Evolutionary conservation across 2,329 filamentous ascomycete species (phyloP).

Genomic region (Exserohilum rostratum): DNA sequence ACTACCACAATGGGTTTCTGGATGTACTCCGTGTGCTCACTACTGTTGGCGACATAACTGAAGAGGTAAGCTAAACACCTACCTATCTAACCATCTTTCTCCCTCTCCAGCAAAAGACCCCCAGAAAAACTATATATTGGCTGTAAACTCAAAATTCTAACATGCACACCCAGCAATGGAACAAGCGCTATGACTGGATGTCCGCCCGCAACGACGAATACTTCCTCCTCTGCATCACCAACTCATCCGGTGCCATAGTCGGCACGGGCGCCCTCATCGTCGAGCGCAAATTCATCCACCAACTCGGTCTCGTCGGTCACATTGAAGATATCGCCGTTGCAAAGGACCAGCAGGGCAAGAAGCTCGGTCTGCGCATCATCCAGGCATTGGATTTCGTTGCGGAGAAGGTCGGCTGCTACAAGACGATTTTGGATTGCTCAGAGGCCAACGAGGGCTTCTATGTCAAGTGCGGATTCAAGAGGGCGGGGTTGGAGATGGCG

Average conservation of each 20-base stretch:
- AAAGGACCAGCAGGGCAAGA: slow-evolving; percentile 96
- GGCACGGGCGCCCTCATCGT: slow-evolving; percentile 89
- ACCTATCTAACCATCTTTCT: background rate
- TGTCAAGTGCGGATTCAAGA: slow-evolving; percentile 93
- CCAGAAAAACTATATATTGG: no score
- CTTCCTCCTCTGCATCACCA: slow-evolving; percentile 84
- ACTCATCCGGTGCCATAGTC: slow-evolving; percentile 74
- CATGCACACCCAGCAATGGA: slow-evolving; percentile 58
- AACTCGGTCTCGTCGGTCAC: slow-evolving; percentile 83
- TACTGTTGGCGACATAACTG: slow-evolving; percentile 84
- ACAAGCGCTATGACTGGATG: slow-evolving; percentile 84
- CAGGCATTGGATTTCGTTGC: slow-evolving; percentile 91
- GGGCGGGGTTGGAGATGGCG: slow-evolving; percentile 94
- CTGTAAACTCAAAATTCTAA: background rate
- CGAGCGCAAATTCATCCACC: slow-evolving; percentile 92
- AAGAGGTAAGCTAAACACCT: slow-evolving; percentile 55
- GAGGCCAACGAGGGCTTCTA: slow-evolving; percentile 98
- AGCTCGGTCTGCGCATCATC: slow-evolving; percentile 88
- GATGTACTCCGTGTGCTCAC: slow-evolving; percentile 91
- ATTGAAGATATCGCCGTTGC: slow-evolving; percentile 98
- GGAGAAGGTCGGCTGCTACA: slow-evolving; percentile 90
- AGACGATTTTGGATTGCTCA: slow-evolving; percentile 94
- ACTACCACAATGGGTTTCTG: slow-evolving; percentile 83
- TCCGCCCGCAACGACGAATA: slow-evolving; percentile 75
- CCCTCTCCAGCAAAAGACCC: background rate